These are phyloP conservation scores for Pleurotus giganteus DNA, from an alignment of 768 basidiomycete genomes.

Conservation along the genomic window DNA sequence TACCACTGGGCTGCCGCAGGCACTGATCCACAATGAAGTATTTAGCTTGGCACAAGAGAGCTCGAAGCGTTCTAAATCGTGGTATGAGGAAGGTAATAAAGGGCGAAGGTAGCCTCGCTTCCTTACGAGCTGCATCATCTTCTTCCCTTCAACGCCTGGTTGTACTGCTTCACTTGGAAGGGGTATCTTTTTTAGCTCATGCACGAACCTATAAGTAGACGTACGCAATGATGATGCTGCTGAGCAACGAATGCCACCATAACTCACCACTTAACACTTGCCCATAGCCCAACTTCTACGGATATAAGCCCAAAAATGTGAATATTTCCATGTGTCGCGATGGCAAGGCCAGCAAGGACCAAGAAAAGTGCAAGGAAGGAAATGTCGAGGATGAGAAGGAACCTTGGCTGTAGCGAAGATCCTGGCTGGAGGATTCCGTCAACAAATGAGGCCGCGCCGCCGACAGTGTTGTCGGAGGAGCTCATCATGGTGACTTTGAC, in stretches of 20 bases:
- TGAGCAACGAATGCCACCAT: background rate
- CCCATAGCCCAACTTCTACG: slow-evolving; percentile 72
- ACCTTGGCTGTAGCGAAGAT: slow-evolving; percentile 70
- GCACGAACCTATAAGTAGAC: slow-evolving; percentile 53
- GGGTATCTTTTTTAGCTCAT: slow-evolving; percentile 50
- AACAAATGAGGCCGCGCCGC: slow-evolving; percentile 36
- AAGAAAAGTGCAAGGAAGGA: slow-evolving; percentile 57
- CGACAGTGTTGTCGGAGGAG: too few relatives aligned
- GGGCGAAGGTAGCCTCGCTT: slow-evolving; percentile 40
- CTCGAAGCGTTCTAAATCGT: slow-evolving; percentile 69
- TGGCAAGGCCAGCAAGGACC: slow-evolving; percentile 56
- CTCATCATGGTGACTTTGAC: too few relatives aligned
- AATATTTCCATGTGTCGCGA: slow-evolving; percentile 59
- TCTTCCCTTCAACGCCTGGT: slow-evolving; percentile 23
- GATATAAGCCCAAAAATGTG: slow-evolving; percentile 67
- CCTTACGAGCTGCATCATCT: slow-evolving; percentile 24
- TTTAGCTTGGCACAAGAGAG: slow-evolving; percentile 86
- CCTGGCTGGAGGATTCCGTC: slow-evolving; percentile 67
- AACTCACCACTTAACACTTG: slow-evolving; percentile 75
- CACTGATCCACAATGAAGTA: slow-evolving; percentile 45
- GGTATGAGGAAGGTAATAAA: slow-evolving; percentile 78
- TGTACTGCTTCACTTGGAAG: slow-evolving; percentile 11
- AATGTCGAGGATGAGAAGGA: slow-evolving; percentile 61
- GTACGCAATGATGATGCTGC: slow-evolving; percentile 13
- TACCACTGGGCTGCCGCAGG: background rate